phyloP scores from a whole-genome alignment of 208 protist species.

The Wallacemonas rigidus region DNA sequence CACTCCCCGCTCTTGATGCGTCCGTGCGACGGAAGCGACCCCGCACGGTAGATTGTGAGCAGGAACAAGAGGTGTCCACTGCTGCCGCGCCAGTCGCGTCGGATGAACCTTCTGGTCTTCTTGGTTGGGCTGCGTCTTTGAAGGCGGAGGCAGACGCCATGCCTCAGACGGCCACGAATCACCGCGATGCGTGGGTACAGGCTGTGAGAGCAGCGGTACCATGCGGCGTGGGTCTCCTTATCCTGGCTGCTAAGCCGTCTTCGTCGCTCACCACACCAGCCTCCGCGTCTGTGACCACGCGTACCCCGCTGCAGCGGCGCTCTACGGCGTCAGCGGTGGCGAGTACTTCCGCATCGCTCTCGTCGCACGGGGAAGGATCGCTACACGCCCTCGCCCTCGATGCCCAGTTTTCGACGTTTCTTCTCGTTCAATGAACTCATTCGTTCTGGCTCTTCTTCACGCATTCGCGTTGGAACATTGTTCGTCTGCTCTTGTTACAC shows the following conservation, averaged over 20 bases:
- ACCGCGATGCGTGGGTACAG: background rate
- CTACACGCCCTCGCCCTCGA: background rate
- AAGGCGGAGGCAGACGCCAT: background rate
- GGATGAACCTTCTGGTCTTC: background rate
- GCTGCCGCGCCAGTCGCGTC: background rate
- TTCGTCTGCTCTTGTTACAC: no score
- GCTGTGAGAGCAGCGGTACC: background rate
- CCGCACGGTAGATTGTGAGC: background rate
- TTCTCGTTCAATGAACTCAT: background rate
- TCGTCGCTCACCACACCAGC: no score
- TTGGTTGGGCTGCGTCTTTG: background rate
- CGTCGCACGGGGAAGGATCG: background rate
- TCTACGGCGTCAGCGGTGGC: background rate
- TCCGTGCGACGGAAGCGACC: background rate
- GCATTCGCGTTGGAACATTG: no score
- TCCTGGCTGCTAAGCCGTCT: background rate
- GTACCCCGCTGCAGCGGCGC: no score
- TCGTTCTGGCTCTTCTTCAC: no score
- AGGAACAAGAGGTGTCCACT: background rate
- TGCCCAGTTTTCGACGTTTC: background rate
- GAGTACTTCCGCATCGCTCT: background rate
- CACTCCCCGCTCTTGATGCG: background rate
- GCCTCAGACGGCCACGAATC: background rate
- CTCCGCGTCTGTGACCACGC: no score
- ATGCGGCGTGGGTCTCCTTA: background rate